Evolutionary conservation across 768 basidiomycete genomes (phyloP), one percentile per base, ranked within the genome.

Genomic region (Lepiota venenata): DNA sequence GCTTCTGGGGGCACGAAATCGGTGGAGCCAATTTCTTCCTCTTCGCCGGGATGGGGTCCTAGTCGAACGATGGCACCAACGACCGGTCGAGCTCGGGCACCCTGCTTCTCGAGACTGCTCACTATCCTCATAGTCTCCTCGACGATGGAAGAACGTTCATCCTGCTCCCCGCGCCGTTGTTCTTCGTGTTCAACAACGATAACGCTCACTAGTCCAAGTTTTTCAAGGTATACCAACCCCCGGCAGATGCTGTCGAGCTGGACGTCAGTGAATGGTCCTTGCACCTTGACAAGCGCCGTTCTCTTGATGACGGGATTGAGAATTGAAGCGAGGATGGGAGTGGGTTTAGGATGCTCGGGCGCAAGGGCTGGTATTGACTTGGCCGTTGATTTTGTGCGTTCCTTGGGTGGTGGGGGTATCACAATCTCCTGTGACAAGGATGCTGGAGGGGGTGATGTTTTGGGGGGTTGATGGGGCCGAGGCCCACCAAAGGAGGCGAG

Each of bases 231-330:
- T 38, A 95, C 91, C 74, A 99, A 82, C 49, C 97, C 97, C 38
- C 88, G 82, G 38, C 89, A 85, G 60, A 99, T 92, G 67, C 94
- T 95, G 60, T 96, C 91, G 55, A 98, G 83, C 63, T 98, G 97
- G 7, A 85, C 79, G 69, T 96, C 88, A 9, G 84, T 88, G 66
- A 98, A 98, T 2, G 97, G 97, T 9, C 95, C 93, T 68, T 98
- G 97, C 2, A 98, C 74, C 71, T 98, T 98, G 61, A 99, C 95
- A 14, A 99, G 83, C 4, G 95, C 93, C 0, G 97, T 96, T 49
- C 92, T 87, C 41, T 85, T 81, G 54, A 84, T 74, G 50, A 91
- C 82, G 5, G 95, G 95, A 63, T 94, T 77, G n/a, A 95, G 76
- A 60, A 90, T 86, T n/a, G 86, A 85, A 5, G 82, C 78, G 56